Base-by-base conservation (phyloP, 441 rosid species). In the Gossypium lobatum region DNA sequence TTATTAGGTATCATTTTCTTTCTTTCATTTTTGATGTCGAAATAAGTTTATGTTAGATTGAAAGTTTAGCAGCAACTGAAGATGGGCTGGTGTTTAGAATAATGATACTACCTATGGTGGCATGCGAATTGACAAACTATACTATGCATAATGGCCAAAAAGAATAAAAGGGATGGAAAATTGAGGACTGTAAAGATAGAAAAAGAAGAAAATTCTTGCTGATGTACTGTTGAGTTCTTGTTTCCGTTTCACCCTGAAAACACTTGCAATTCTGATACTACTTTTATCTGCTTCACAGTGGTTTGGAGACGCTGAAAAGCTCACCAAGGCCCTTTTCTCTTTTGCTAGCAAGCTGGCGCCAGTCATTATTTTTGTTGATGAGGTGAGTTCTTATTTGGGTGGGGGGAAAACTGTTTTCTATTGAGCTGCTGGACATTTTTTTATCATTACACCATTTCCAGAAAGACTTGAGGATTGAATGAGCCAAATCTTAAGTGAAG, bases 281-380 rank as follows among this genome's bases (percentile, higher is more conserved):
- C 65, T 46, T 72, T 62, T 65, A 37, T 64, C 80, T 71, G 67
- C 37, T 42, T 77, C 69, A 58, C 83, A 93, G 99, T 95, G 99
- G 99, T 93, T 91, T 80, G 99, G 99, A 84, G 99, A 95, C 74
- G 97, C 99, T 57, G 97, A 93, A 81, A 95, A 95, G 86, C 96
- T 93, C 72, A 95, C 99, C 6, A 91, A 89, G 80, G 97, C 97
- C 70, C 89, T 95, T 25, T 95, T 95, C 80, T 90, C 99, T 59
- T 95, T 91, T 81, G 98, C 97, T 42, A 85, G 89, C 85, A 95
- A 88, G 80, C 88, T 95, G 77, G 90, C 97, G 14, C 99, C 98
- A 52, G 98, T 90, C 48, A 85, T 93, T 76, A 87, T 95, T 79
- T 95, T 95, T 87, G 96, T 93, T 73, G 99, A 95, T 65, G 98